Percentiles rank a stretch among this genome's conserved stretches.
These are phyloP conservation scores for Miscanthus lutarioriparius DNA, from an alignment of 176 grass and related monocot genomes.

Conservation along the genomic window DNA sequence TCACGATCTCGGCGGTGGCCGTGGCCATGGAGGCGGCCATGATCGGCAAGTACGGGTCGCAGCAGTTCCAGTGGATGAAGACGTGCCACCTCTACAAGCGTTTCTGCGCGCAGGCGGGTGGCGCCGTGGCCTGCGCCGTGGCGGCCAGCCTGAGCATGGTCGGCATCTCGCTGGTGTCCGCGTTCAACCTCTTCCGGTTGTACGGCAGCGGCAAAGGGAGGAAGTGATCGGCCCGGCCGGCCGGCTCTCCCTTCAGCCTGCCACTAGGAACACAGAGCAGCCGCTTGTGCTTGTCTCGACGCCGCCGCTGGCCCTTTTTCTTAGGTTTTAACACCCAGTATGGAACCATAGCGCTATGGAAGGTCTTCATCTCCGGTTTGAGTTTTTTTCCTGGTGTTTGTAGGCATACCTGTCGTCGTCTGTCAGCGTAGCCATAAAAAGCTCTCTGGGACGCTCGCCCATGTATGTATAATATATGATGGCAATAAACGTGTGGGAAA, in stretches of 20 bases:
- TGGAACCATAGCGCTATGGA: slow-evolving; percentile 4
- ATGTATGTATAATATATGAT: slow-evolving; percentile 55
- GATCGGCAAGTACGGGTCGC: slow-evolving; percentile 57
- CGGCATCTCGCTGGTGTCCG: slow-evolving; percentile 55
- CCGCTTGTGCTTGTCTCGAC: neutral
- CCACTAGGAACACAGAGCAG: neutral
- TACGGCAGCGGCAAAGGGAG: slow-evolving; percentile 49
- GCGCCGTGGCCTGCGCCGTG: slow-evolving; percentile 52
- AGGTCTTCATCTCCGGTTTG: neutral
- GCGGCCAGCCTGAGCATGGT: slow-evolving; percentile 50
- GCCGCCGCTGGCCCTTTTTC: neutral
- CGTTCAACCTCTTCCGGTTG: slow-evolving; percentile 92
- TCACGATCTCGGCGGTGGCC: slow-evolving; percentile 54
- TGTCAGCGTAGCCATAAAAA: slow-evolving; percentile 19
- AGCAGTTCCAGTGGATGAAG: slow-evolving; percentile 95
- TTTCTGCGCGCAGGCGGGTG: slow-evolving; percentile 70
- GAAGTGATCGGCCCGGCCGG: neutral
- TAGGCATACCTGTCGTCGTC: neutral
- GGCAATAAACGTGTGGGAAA: slow-evolving; percentile 44
- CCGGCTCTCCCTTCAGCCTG: neutral
- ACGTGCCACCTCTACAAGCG: slow-evolving; percentile 73
- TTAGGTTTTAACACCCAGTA: slow-evolving; percentile 19
- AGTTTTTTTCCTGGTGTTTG: neutral
- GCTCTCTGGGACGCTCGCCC: slow-evolving; percentile 29
- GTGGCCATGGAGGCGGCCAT: slow-evolving; percentile 62